Base-by-base conservation (phyloP, 2,329 filamentous ascomycete species). In the Diaporthe velutina region DNA sequence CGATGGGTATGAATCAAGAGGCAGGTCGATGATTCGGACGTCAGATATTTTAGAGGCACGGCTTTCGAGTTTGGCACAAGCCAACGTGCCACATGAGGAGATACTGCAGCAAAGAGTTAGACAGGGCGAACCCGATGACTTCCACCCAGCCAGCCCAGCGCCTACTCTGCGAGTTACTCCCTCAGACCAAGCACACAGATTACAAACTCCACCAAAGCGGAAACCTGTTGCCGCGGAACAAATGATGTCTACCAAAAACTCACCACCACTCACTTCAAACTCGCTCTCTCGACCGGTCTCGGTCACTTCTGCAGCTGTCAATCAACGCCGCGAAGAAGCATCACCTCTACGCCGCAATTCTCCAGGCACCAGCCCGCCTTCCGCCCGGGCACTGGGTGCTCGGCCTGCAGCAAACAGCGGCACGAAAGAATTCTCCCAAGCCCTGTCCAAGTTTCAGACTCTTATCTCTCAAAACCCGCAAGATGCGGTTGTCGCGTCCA, bases 21-120 rank as follows among this genome's bases (percentile, higher is more conserved):
- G 58, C 38, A 61, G 58, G n/a, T 61, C 58, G 38, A 61, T 61
- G 58, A 42, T 61, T 42, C 58, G 58, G 6, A 61, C 58, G 17
- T 61, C 58, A 22, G 58, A 61, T 42, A 61, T 61, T 4, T 28
- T 61, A 25, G 58, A 61, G 38, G 58, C 58, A 45, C 42, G 58
- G 6, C 58, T 61, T 42, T 61, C 38, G n/a, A 38, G 35, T 12
- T 42, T 61, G 35, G 58, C 13, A 22, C 58, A 42, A 28, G 38
- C 22, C 3, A 28, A 42, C 35, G 8, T 42, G n/a, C 6, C 22
- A 42, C 13, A 19, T 8, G 38, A 61, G 33, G 55, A 58, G n/a
- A 19, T 2, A 30, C 2, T 8, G 38, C 58, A 40, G n/a, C 58
- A 42, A 12, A 42, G n/a, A 61, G n/a, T 2, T 28, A 17, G 13